phyloP scores from a whole-genome alignment of 192 early-diverging fungal species.

The Backusella sp. region DNA sequence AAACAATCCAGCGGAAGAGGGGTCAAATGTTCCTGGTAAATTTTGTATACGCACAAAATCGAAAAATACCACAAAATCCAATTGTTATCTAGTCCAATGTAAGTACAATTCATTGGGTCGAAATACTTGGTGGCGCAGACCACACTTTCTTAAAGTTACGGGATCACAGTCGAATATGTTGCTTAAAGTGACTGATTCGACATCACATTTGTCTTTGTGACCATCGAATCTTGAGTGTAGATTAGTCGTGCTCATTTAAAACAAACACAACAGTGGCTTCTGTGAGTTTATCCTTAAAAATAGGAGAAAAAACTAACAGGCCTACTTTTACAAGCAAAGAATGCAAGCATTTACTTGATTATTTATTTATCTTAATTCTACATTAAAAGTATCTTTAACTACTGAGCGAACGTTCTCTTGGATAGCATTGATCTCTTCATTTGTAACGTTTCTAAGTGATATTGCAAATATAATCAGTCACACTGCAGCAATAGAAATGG shows the following conservation, averaged over 20 bases:
- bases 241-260: neutral
- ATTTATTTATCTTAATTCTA: constrained; percentile 69
- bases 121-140: too few relatives aligned
- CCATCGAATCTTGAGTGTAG: too few relatives aligned
- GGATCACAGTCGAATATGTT: too few relatives aligned
- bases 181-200: too few relatives aligned
- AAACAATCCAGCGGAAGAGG: too few relatives aligned
- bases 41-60: too few relatives aligned
- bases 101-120: neutral
- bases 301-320: neutral
- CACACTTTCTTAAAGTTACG: too few relatives aligned
- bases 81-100: too few relatives aligned
- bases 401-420: constrained; percentile 73
- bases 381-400: constrained; percentile 65
- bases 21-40: too few relatives aligned
- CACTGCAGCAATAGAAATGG: neutral
- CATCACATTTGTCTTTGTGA: too few relatives aligned
- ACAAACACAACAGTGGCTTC: neutral
- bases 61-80: too few relatives aligned
- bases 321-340: neutral
- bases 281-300: neutral
- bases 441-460: constrained; percentile 73
- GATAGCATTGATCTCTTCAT: constrained; percentile 92
- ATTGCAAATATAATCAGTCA: neutral
- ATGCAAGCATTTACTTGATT: neutral